These are phyloP conservation scores for Sporobolomyces pararoseus DNA, from an alignment of 768 basidiomycete genomes.

Conservation along the genomic window DNA sequence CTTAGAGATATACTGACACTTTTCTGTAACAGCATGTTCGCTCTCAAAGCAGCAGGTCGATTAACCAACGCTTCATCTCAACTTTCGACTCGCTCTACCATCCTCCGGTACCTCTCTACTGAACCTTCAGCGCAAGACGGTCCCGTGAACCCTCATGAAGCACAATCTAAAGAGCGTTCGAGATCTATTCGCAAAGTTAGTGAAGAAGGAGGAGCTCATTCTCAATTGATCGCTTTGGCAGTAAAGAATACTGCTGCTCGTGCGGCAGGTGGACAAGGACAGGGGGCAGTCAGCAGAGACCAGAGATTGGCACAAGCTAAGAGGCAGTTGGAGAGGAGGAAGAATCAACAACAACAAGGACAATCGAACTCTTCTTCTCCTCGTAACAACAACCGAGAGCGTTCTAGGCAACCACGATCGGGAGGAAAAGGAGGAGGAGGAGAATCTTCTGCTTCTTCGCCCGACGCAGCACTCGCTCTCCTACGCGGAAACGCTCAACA, in stretches of 20 bases:
- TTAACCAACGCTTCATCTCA: conserved; percentile 6
- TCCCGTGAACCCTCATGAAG: conserved; percentile 1
- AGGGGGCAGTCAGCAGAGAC: background rate
- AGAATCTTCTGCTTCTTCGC: too few species aligned
- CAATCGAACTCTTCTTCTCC: background rate
- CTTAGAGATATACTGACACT: conserved; percentile 6
- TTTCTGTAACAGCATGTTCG: conserved; percentile 8
- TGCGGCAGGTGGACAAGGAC: background rate
- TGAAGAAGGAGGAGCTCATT: conserved; percentile 24
- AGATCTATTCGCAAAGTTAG: conserved; percentile 20
- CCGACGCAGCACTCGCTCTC: background rate
- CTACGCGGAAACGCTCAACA: background rate
- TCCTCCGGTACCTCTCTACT: conserved; percentile 6
- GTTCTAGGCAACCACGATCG: background rate
- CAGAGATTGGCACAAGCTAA: background rate
- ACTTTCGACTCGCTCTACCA: background rate
- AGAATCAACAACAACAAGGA: background rate
- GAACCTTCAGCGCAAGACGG: background rate
- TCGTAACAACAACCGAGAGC: background rate
- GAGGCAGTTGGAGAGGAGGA: background rate
- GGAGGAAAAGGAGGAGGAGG: background rate
- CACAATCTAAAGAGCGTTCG: background rate
- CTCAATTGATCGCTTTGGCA: conserved; percentile 22
- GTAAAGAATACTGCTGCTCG: conserved; percentile 18
- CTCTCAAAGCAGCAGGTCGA: background rate